phyloP scores from a whole-genome alignment of 73 alveolate genomes.

The Uronychia setigera region DNA sequence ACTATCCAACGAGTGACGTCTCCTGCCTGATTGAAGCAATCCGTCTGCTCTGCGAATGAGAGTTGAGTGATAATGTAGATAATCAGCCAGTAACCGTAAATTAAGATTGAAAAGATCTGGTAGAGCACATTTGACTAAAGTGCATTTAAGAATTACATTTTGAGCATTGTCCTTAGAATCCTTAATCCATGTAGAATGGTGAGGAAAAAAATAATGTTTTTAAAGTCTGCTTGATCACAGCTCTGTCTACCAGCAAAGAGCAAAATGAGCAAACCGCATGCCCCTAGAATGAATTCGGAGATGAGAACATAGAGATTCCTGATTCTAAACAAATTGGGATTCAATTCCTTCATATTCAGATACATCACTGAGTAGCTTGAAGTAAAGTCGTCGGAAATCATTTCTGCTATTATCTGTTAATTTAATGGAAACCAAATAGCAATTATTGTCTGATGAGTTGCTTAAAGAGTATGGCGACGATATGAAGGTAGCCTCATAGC shows the following conservation, averaged over 20 bases:
- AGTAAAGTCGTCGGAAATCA: neutral
- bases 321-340: neutral
- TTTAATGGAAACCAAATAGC: neutral
- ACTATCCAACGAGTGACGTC: neutral
- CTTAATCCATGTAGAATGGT: neutral
- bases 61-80: neutral
- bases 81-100: neutral
- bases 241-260: neutral
- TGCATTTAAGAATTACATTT: neutral
- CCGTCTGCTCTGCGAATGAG: neutral
- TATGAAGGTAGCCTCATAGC: no score
- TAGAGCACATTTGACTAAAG: neutral
- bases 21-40: neutral
- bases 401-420: neutral
- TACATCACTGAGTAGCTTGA: neutral
- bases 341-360: neutral
- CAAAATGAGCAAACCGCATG: neutral
- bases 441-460: neutral
- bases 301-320: neutral
- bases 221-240: neutral
- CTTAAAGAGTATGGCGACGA: neutral
- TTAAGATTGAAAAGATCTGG: neutral
- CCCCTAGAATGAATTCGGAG: neutral
- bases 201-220: neutral
- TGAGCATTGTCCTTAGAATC: neutral